Conservation (phyloP, 2,329 filamentous ascomycete genomes). For the Pseudocercospora musae region DNA sequence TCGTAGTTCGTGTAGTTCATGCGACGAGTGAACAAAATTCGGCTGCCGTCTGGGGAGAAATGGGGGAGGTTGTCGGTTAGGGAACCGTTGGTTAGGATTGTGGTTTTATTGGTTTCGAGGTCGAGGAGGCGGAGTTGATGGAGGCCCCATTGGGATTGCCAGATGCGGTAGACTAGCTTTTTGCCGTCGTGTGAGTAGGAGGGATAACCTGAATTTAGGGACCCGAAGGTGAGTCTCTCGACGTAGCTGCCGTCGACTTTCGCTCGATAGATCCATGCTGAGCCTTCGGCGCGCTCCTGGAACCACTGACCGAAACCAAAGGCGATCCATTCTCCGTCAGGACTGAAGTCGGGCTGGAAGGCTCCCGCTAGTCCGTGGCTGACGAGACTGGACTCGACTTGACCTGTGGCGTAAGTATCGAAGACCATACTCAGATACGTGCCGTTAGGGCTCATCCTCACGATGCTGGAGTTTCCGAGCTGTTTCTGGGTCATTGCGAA, state of each 20-base stretch:
- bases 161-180: conserved; percentile 13
- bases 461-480: conserved; percentile 11
- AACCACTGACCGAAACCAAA: conserved; percentile 17
- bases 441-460: conserved; percentile 11
- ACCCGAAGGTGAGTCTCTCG: conserved; percentile 11
- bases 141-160: conserved; percentile 7
- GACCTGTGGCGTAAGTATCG: conserved; percentile 5
- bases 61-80: conserved; percentile 12
- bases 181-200: conserved; percentile 8
- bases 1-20: conserved; percentile 16
- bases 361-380: conserved; percentile 11
- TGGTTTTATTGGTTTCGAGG: conserved; percentile 6
- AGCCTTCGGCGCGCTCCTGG: conserved; percentile 7
- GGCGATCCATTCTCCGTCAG: conserved; percentile 6
- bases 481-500: conserved; percentile 16
- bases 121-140: conserved; percentile 14
- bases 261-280: conserved; percentile 10
- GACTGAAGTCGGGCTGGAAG: conserved; percentile 13
- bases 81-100: conserved; percentile 11
- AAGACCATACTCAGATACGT: conserved; percentile 4
- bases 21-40: conserved; percentile 14
- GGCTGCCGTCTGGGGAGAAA: conserved; percentile 9
- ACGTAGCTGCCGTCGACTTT: conserved; percentile 2
- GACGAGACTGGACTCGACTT: conserved; percentile 7
- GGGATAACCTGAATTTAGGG: conserved; percentile 14